Percentiles rank a stretch among this genome's conserved stretches.
These are phyloP conservation scores for Boechera stricta DNA, from an alignment of 345 rosid genomes.

Conservation along the genomic window DNA sequence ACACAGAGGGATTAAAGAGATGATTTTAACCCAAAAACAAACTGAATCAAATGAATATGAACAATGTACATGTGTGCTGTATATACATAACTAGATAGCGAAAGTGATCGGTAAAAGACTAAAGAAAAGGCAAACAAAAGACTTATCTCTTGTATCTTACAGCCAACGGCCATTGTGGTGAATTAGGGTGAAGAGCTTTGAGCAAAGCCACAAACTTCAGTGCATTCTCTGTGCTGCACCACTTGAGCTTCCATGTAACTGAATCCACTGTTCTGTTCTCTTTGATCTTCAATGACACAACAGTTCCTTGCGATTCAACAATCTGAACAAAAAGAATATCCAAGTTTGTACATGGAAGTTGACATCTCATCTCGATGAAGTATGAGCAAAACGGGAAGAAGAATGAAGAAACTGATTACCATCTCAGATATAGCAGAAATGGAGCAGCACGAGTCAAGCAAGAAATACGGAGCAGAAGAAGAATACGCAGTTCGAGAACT, in stretches of 20 bases:
- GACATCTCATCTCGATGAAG: background rate
- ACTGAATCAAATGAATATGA: slow-evolving; percentile 39
- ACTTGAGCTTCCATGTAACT: slow-evolving; percentile 38
- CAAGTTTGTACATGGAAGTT: slow-evolving; percentile 14
- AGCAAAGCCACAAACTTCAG: slow-evolving; percentile 42
- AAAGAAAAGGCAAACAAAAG: background rate
- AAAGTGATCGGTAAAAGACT: background rate
- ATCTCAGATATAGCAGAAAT: slow-evolving; percentile 60
- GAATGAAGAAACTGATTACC: slow-evolving; percentile 53
- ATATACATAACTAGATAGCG: slow-evolving; percentile 20
- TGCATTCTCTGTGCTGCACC: slow-evolving; percentile 28
- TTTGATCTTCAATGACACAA: slow-evolving; percentile 36
- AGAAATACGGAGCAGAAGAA: slow-evolving; percentile 62
- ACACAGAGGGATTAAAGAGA: background rate
- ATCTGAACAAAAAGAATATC: slow-evolving; percentile 32
- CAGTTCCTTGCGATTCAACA: slow-evolving; percentile 22
- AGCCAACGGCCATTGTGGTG: slow-evolving; percentile 32
- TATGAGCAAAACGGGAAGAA: background rate
- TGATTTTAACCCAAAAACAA: slow-evolving; percentile 23
- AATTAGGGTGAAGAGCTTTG: slow-evolving; percentile 39
- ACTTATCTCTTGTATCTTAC: slow-evolving; percentile 33
- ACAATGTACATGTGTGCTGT: slow-evolving; percentile 10
- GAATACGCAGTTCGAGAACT: slow-evolving; percentile 47
- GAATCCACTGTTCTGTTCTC: slow-evolving; percentile 10
- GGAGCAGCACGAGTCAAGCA: slow-evolving; percentile 63